These are phyloP conservation scores for Diaporthe amygdali DNA, from an alignment of 2,329 filamentous ascomycete genomes.

Conservation along the genomic window DNA sequence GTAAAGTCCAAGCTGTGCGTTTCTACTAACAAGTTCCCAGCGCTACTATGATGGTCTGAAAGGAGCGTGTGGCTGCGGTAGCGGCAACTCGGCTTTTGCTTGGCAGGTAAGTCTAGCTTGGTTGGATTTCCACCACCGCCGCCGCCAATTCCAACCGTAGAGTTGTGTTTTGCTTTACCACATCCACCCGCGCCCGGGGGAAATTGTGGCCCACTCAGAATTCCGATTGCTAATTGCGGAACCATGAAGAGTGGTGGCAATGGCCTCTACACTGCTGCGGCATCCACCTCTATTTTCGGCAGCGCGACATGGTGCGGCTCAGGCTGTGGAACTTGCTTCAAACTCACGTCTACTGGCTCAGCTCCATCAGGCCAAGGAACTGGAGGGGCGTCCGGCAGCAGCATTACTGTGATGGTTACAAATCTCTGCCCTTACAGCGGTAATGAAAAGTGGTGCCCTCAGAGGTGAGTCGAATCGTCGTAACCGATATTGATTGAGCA, in stretches of 20 bases:
- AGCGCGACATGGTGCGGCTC: conserved; percentile 33
- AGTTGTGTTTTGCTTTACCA: neutral
- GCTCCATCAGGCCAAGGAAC: conserved; percentile 6
- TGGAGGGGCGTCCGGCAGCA: conserved; percentile 26
- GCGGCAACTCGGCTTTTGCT: neutral
- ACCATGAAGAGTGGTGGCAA: neutral
- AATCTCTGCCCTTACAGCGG: conserved; percentile 42
- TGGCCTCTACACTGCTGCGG: conserved; percentile 33
- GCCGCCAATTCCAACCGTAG: neutral
- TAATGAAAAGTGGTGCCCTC: conserved; percentile 41
- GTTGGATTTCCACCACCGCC: neutral
- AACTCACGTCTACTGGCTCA: conserved; percentile 34
- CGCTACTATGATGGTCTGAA: conserved; percentile 22
- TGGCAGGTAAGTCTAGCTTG: conserved; percentile 18
- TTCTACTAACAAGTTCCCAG: neutral
- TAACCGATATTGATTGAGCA: neutral
- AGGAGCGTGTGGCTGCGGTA: conserved; percentile 22
- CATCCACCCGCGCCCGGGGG: neutral
- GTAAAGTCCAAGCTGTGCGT: neutral
- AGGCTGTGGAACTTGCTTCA: conserved; percentile 36
- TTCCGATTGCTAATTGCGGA: neutral
- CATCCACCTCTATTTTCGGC: conserved; percentile 32
- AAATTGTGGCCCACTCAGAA: too few species aligned
- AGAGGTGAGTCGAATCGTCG: conserved; percentile 21
- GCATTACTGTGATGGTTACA: conserved; percentile 38